Conservation (phyloP, 2,329 filamentous ascomycete species). For the Aureobasidium namibiae region DNA sequence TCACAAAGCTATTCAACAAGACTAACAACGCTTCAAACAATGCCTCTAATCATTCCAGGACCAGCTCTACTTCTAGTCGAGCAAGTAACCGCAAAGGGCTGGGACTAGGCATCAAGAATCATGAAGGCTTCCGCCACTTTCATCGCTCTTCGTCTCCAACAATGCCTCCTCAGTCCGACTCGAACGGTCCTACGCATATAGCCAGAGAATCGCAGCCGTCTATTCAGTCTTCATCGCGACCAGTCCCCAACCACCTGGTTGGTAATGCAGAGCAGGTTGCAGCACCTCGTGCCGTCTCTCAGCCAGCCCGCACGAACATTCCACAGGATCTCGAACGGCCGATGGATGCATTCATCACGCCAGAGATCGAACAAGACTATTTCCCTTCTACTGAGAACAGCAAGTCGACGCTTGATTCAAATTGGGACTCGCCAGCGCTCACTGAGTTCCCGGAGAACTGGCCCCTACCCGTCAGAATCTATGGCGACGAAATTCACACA, state of each 20-base stretch:
- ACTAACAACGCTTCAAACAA: conserved; percentile 20
- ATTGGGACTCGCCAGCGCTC: background rate
- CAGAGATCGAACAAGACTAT: conserved; percentile 6
- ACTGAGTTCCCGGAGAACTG: conserved; percentile 14
- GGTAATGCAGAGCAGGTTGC: background rate
- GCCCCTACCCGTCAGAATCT: conserved; percentile 8
- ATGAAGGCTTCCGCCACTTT: conserved; percentile 10
- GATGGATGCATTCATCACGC: conserved; percentile 5
- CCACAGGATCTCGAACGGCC: background rate
- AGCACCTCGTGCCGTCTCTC: background rate
- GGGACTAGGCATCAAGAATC: background rate
- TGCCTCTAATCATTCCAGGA: conserved; percentile 15
- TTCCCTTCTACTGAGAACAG: background rate
- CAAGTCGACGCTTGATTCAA: conserved; percentile 7
- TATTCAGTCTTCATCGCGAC: background rate
- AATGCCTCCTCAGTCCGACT: background rate
- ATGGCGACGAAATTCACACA: conserved; percentile 14
- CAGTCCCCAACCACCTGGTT: background rate
- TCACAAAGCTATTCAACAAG: conserved; percentile 29
- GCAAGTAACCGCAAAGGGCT: conserved; percentile 1
- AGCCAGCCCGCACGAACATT: background rate
- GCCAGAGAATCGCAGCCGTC: background rate
- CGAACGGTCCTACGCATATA: background rate
- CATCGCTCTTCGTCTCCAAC: conserved; percentile 3
- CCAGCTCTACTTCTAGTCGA: conserved; percentile 6